These are phyloP conservation scores for Boletus smithii DNA, from an alignment of 1,284 basidiomycete genomes.

Conservation along the genomic window DNA sequence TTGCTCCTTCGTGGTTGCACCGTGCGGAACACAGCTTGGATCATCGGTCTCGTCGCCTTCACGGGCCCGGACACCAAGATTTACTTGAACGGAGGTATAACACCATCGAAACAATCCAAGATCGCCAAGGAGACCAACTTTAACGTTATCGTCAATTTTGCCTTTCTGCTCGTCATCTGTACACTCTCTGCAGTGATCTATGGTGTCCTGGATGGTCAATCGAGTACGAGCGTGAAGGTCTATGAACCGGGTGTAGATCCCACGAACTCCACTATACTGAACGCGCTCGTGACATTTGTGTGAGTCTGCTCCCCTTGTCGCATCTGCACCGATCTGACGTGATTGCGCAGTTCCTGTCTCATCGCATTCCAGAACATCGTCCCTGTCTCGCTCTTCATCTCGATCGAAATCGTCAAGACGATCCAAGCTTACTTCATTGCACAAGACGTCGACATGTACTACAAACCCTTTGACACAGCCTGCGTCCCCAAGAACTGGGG, in stretches of 20 bases:
- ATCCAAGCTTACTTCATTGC: conserved; percentile 97
- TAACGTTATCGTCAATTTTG: conserved; percentile 95
- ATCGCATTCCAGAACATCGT: conserved; percentile 98
- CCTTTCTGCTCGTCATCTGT: conserved; percentile 79
- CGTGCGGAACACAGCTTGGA: conserved; percentile 92
- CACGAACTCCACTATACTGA: conserved; percentile 61
- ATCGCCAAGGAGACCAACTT: conserved; percentile 99
- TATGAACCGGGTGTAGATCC: conserved; percentile 72
- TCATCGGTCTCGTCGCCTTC: conserved; percentile 91
- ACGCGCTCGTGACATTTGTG: conserved; percentile 89
- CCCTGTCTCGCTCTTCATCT: conserved; percentile 95
- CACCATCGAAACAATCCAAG: conserved; percentile 91
- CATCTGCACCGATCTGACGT: conserved; percentile 10
- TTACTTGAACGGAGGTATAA: conserved; percentile 92
- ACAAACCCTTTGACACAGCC: conserved; percentile 79
- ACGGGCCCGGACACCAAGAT: conserved; percentile 98
- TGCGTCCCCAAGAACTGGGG: conserved; percentile 98
- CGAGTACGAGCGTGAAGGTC: conserved; percentile 65
- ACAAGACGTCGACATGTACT: conserved; percentile 98
- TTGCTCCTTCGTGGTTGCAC: conserved; percentile 89
- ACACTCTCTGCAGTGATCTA: conserved; percentile 68
- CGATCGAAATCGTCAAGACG: conserved; percentile 97
- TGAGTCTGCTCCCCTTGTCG: conserved; percentile 41
- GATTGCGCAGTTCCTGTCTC: conserved; percentile 63
- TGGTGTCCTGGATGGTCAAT: conserved; percentile 64